Evolutionary conservation across 148 eudicot species (phyloP).

Genomic region (Beta vulgaris): DNA sequence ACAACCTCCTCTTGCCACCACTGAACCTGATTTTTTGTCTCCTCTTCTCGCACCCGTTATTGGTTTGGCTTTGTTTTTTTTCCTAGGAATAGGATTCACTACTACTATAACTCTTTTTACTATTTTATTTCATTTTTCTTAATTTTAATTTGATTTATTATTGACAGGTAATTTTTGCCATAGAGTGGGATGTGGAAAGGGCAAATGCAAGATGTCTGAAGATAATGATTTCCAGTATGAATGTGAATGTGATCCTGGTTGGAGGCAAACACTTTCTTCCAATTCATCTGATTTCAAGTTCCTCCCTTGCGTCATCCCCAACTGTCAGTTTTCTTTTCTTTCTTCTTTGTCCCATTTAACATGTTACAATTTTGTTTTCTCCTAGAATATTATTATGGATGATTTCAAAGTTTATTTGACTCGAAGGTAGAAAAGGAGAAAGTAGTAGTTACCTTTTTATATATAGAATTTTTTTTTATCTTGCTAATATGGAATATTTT

Average conservation of each 20-base stretch:
- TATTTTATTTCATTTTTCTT: neutral
- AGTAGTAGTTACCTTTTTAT: no score
- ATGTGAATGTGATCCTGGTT: slow-evolving; percentile 71
- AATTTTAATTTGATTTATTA: neutral
- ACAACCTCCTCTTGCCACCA: neutral
- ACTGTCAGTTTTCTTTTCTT: slow-evolving; percentile 47
- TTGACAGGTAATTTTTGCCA: slow-evolving; percentile 49
- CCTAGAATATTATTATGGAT: no score
- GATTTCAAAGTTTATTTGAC: no score
- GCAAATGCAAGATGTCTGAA: slow-evolving; percentile 45
- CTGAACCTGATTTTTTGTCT: slow-evolving; percentile 8
- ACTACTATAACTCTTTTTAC: neutral
- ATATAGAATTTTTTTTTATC: no score
- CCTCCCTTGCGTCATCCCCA: slow-evolving; percentile 84
- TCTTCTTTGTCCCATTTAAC: neutral
- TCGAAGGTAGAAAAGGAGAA: no score
- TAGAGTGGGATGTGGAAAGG: slow-evolving; percentile 62
- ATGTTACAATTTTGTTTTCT: neutral
- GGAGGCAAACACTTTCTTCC: slow-evolving; percentile 50
- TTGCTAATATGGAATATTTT: no score
- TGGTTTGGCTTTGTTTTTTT: slow-evolving; percentile 13
- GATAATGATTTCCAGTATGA: slow-evolving; percentile 36
- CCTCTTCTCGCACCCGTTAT: slow-evolving; percentile 31
- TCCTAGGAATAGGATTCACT: neutral
- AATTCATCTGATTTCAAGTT: slow-evolving; percentile 30